Percentiles rank a stretch among this genome's conserved stretches.
Conservation (phyloP, 306 rosid species). For the Cicer judaicum region DNA sequence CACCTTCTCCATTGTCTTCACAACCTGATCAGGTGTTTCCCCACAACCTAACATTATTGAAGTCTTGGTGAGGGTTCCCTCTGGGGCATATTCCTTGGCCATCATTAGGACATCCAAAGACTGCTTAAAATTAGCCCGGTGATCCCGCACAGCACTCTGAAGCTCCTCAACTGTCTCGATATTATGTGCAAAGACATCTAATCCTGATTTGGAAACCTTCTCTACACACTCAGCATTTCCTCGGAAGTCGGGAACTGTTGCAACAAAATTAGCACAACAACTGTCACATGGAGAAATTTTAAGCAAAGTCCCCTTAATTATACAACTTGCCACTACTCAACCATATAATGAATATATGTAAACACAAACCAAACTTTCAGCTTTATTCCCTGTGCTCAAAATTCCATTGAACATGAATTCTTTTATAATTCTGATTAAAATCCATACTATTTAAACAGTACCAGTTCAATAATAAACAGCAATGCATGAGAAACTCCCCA, state of each 20-base stretch:
- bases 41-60: conserved; percentile 99
- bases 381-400: conserved; percentile 13
- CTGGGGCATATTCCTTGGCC: conserved; percentile 88
- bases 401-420: neutral
- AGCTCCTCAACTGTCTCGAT: conserved; percentile 99
- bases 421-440: conserved; percentile 14
- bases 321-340: conserved; percentile 20
- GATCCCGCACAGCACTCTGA: conserved; percentile 85
- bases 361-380: conserved; percentile 23
- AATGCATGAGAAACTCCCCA: conserved; percentile 27
- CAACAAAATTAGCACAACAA: conserved; percentile 38
- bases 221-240: conserved; percentile 82
- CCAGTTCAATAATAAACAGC: conserved; percentile 5
- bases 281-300: conserved; percentile 30
- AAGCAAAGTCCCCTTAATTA: conserved; percentile 13
- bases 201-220: conserved; percentile 86
- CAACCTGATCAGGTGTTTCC: conserved; percentile 91
- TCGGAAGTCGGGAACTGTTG: conserved; percentile 91
- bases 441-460: conserved; percentile 4
- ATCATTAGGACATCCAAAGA: conserved; percentile 86
- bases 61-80: conserved; percentile 94
- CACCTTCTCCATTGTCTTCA: conserved; percentile 98
- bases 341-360: neutral
- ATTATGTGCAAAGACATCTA: conserved; percentile 97
- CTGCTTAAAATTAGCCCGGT: conserved; percentile 90